Evolutionary conservation across 2,329 filamentous ascomycete genomes (phyloP), one percentile per base, ranked within the genome.

Genomic region (Neophaeococcomyces aloes): DNA sequence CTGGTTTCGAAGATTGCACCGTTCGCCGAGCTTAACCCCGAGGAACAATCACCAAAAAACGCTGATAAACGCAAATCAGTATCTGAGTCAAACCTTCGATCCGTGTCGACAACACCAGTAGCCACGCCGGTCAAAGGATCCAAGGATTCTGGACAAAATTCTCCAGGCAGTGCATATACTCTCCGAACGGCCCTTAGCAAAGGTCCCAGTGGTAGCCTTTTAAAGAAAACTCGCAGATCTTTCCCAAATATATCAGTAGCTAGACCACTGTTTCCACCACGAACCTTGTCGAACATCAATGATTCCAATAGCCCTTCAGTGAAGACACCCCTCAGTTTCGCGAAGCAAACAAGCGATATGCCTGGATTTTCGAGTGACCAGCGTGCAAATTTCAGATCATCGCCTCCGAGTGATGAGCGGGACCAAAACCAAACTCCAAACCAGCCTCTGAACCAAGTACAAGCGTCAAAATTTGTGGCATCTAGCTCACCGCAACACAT

Each of bases 1-100:
- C 25, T 19, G 25, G 32, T 33, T 3, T 41, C 38, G 7, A 41
- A 41, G 29, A 23, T 41, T 11, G 38, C 38, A 7, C 38, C 38
- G 7, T 41, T 41, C 18, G 38, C 38, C 3, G 38, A 41, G n/a
- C n/a, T 25, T 13, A 18, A 19, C 15, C 8, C 38, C 7, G 11
- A 5, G 13, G 23, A 14, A 4, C 17, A 23, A 13, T 17, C 18
- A 17, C n/a, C 17, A 3, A n/a, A 21, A 2, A 14, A 7, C 19
- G 2, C 14, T 15, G 15, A 15, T 14, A 38, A 27, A 11, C 35
- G 35, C 23, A 38, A 10, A 11, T 38, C 35, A 10, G 35, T 19
- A n/a, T 38, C 35, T 10, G 38, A 41, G 29, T 23, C 38, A n/a
- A 23, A 41, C 6, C 29, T 32, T 8, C 10, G 18, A 14, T 7